Conservation (phyloP, 2,329 filamentous ascomycete genomes). For the Aureobasidium vineae region DNA sequence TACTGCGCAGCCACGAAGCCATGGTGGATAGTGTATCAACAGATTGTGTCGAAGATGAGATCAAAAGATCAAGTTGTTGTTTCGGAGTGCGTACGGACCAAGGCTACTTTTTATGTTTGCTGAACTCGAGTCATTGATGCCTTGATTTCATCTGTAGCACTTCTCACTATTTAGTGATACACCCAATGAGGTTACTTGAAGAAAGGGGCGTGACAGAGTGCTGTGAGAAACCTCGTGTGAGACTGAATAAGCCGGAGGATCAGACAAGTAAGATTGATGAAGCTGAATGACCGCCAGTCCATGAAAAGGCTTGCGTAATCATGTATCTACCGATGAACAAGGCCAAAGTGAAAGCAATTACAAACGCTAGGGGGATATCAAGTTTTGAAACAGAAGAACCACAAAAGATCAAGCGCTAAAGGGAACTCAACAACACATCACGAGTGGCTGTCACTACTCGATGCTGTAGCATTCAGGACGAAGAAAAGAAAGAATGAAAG, state of each 20-base stretch:
- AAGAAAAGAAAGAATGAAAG: background rate
- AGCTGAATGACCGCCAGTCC: background rate
- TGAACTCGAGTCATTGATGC: slow-evolving; percentile 17
- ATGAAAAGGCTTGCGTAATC: slow-evolving; percentile 11
- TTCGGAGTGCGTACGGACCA: slow-evolving; percentile 12
- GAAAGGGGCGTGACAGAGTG: background rate
- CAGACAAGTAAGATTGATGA: background rate
- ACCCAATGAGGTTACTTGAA: background rate
- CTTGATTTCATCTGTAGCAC: slow-evolving; percentile 15
- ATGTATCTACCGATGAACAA: background rate
- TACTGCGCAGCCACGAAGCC: slow-evolving; percentile 19
- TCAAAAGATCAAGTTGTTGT: background rate
- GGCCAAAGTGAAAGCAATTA: background rate
- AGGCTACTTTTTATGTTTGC: slow-evolving; percentile 21
- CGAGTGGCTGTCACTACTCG: background rate
- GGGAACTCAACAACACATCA: background rate
- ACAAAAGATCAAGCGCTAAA: background rate
- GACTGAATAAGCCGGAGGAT: background rate
- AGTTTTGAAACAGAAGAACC: slow-evolving; percentile 2
- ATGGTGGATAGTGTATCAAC: background rate
- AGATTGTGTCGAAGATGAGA: background rate
- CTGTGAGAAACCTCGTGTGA: background rate
- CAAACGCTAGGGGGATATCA: slow-evolving; percentile 7
- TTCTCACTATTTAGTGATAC: background rate
- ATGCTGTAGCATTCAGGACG: background rate